Base-by-base conservation (phyloP, 345 rosid genomes). In the Aquilaria yunnanensis region DNA sequence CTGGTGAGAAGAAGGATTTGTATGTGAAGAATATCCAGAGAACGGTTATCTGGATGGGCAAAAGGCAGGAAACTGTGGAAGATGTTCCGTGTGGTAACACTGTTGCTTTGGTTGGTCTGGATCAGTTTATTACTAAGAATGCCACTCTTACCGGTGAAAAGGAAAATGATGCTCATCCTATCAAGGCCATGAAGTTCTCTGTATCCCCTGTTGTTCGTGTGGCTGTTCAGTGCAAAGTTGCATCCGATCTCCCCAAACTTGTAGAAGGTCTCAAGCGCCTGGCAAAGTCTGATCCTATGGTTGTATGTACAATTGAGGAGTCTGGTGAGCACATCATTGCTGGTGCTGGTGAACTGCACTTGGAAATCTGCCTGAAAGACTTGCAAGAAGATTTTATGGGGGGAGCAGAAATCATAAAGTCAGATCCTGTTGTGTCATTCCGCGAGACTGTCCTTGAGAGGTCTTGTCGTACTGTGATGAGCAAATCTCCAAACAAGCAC, bases 231-330 rank as follows among this genome's bases (percentile, higher is more conserved):
- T 82, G 86, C 69, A 82, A 82, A 65, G 81, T 82, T 51, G 86
- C 86, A 7, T 82, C 86, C 63, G 93, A 87, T 66, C 84, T 87
- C 6, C 93, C 93, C 14, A 87, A 84, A 80, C 85, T 87, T 14
- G 88, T 87, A 23, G 93, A 87, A 75, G 93, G 93, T 47, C 77
- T 87, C 31, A 86, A 87, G 54, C 81, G 93, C n/a, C 62, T 87
- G 74, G 84, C 93, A 67, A 87, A 87, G 75, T 87, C 93, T 13
- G 93, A 87, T 69, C 93, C 93, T 62, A 87, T 87, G 93, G 90
- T 87, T 61, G 78, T 84, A 1, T 87, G 93, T 67, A 5, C 61
- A 47, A 87, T 84, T 23, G 93, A 87, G 72, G 93, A 87, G 51
- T 87, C 93, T 9, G 92, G 86, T 1, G 86, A 81, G 72, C 86